Base-by-base conservation (phyloP, 768 basidiomycete genomes). In the Trametes cingulata region DNA sequence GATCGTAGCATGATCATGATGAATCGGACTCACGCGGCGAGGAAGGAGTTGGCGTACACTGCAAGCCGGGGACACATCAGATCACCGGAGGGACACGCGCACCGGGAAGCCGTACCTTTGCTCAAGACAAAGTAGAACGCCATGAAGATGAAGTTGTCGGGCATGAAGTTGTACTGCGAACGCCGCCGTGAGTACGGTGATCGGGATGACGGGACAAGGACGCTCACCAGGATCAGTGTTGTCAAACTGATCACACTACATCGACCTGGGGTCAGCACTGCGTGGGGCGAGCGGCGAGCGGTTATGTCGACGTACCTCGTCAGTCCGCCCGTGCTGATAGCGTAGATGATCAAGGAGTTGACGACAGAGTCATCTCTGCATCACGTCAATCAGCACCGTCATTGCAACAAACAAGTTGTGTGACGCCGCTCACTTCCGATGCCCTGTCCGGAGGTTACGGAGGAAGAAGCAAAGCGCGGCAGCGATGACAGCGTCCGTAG, bases 31-130 rank as follows among this genome's bases (percentile, higher is more conserved):
- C 67, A 85, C 84, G 86, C 84, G 39, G 86, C 85, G 68, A 88
- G 74, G 71, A 85, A 78, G n/a, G 86, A 87, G 50, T 84, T 80
- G 0, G 80, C 82, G 62, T 87, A 85, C n/a, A 86, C 85, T 85
- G 52, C 47, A 58, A 40, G 49, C 27, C 35, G 43, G 51, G 27
- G 15, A 62, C 17, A 19, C 24, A 24, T 17, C 15, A 19, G 27
- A 45, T 13, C n/a, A 37, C 22, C 20, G 10, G 22, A 33, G 19
- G 22, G 2, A 39, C 6, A 5, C 5, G 15, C 36, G 41, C 14
- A 36, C 1, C n/a, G 14, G n/a, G 13, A 35, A 5, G 35, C 71
- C 85, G 64, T 67, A 87, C 87, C 65, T 75, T 89, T 90, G 70
- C 82, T 85, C 36, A 88, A 70, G 50, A 85, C 77, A 61, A 90